These are phyloP conservation scores for Cyclotella atomus DNA, from an alignment of 108 stramenopile genomes.

Conservation along the genomic window DNA sequence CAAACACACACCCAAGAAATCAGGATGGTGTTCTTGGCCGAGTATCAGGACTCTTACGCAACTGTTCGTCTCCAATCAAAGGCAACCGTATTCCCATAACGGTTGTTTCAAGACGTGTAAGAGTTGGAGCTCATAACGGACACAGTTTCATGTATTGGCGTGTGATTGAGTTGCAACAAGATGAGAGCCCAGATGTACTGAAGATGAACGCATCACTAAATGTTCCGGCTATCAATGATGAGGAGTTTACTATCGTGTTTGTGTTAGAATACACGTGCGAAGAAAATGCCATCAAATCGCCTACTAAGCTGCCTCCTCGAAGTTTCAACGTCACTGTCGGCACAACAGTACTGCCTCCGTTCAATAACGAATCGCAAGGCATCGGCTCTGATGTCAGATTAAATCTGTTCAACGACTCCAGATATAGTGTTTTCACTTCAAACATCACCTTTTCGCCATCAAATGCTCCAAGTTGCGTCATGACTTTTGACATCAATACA, in stretches of 20 bases:
- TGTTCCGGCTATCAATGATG: not conserved
- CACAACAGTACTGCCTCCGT: not conserved
- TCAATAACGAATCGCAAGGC: not conserved
- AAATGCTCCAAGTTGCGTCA: not conserved
- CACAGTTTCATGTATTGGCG: conserved; percentile 14
- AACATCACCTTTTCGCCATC: not conserved
- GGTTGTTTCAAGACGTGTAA: not conserved
- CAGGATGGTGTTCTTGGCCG: not conserved
- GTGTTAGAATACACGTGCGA: conserved; percentile 13
- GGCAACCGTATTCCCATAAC: not conserved
- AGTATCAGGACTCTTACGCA: not conserved
- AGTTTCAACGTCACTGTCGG: not conserved
- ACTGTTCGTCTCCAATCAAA: not conserved
- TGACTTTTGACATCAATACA: not conserved
- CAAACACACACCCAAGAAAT: not conserved
- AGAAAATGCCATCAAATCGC: conserved; percentile 1
- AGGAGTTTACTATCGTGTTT: not conserved
- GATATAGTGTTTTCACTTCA: not conserved
- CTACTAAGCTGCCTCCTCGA: not conserved
- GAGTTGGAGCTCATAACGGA: conserved; percentile 23
- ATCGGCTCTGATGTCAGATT: not conserved
- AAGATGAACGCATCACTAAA: not conserved
- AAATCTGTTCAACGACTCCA: not conserved
- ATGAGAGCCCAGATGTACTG: not conserved
- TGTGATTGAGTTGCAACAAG: not conserved